Evolutionary conservation across 1,139 yeast species (phyloP), one percentile per base, ranked within the genome.

Genomic region (Yamadazyma mexicana): DNA sequence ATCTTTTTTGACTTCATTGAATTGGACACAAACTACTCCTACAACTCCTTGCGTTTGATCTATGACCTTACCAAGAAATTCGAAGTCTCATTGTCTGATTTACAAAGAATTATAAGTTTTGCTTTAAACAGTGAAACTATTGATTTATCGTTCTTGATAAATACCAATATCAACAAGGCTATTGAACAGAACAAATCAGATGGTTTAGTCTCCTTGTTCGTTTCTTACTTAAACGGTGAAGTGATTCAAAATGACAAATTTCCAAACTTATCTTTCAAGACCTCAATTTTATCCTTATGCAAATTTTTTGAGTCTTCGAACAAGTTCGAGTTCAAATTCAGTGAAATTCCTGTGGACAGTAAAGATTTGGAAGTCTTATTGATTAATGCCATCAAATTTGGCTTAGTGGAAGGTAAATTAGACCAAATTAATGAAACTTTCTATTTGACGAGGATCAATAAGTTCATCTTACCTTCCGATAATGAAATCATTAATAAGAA

Each of bases 331-430:
- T 70, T 67, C 54, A 55, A 60, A 40, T 72, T 69, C 53, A 50
- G 50, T 39, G 77, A 72, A 40, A 62, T 72, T 37, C 73, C 76
- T 32, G 61, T 58, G 12, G 50, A 58, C n/a, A 52, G 62, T n/a
- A 51, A 57, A 29, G 74, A 67, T 40, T 66, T 72, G 43, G 77
- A 73, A 54, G 55, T 62, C 35, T 62, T 71, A 44, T 60, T 73
- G 47, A 67, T 73, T 30, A 67, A 69, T 49, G 63, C 76, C 32
- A 72, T 73, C 48, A 70, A 69, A 51, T 61, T 68, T 11, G 70
- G 71, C 33, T 70, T 73, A 37, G 54, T 73, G 42, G 76, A 70
- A 55, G 78, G 77, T 40, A 71, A 69, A 51, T 66, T 73, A 50
- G 70, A 71, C 52, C 78, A 73, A 56, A 59, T 71, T 36, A 69